Base-by-base conservation (phyloP, 306 rosid genomes). In the Gleditsia sinensis region DNA sequence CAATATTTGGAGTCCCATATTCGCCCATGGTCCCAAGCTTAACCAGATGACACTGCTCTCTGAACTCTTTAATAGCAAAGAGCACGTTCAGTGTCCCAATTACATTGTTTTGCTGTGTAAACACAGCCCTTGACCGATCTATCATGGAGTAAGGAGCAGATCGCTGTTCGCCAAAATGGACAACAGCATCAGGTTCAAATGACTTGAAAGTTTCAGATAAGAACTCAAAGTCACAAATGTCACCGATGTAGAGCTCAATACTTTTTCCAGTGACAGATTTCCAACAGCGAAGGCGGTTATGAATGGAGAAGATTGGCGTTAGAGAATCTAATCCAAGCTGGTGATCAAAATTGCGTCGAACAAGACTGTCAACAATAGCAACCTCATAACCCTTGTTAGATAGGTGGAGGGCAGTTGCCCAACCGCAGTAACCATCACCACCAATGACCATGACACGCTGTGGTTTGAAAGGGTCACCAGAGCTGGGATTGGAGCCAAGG, bases 1-100 rank as follows among this genome's bases (percentile, higher is more conserved):
- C 98, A 63, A 94, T 91, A 83, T 94, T 91, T 59, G 97, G 97
- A 77, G 98, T 94, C 54, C 98, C 98, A 33, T 94, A 94, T 77
- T 94, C 98, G 58, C 98, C 98, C 98, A 94, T 90, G 53, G 98
- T 94, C 84, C 98, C 97, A 20, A 94, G 98, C 90, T 91, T 94
- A 78, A 94, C 97, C 25, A 90, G 74, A 80, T 94, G 98, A 62
- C 98, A 94, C 71, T 91, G 80, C 77, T 94, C 95, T 73, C 90
- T 78, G 59, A 75, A 94, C 86, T 94, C 97, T 78, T 94, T 94
- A 57, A 94, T 91, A 49, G 98, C 97, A 75, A 91, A 94, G 50
- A 94, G 96, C 82, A 94, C 98, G 40, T 94, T 94, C 37, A 91
- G 83, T 5, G 98, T 94, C 76, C 98, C 98, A 27, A 90, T 79